Percentiles rank a stretch among this genome's conserved stretches.
Conservation (phyloP, 352 stramenopile genomes). For the Thalassiosira exigua region DNA sequence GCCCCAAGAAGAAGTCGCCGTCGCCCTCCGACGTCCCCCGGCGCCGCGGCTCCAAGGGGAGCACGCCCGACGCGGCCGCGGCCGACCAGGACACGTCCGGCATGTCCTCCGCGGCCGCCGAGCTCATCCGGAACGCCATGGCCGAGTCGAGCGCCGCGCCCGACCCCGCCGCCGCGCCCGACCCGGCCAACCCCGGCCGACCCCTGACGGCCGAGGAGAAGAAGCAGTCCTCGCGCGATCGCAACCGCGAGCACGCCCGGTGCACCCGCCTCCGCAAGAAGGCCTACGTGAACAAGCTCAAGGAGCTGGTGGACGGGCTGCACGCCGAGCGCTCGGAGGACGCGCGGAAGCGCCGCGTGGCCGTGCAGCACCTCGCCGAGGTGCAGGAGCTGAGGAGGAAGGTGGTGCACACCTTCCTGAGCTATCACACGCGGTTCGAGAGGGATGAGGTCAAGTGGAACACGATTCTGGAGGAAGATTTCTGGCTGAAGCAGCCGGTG, state of each 20-base stretch:
- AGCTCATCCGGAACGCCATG: slow-evolving; percentile 24
- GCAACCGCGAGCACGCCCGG: slow-evolving; percentile 78
- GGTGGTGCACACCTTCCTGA: slow-evolving; percentile 76
- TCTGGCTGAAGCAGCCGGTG: slow-evolving; percentile 80
- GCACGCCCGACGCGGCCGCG: slow-evolving; percentile 7
- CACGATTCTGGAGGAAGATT: slow-evolving; percentile 76
- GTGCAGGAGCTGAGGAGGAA: slow-evolving; percentile 70
- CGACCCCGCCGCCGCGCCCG: not conserved
- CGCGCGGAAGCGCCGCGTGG: slow-evolving; percentile 69
- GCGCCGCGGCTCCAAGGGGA: not conserved
- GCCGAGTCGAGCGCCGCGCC: slow-evolving; percentile 12
- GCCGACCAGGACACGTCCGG: slow-evolving; percentile 8
- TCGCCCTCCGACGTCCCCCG: not conserved
- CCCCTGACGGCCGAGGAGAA: slow-evolving; percentile 58
- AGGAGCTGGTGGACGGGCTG: slow-evolving; percentile 80
- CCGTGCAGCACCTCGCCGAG: slow-evolving; percentile 74
- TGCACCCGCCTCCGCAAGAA: slow-evolving; percentile 83
- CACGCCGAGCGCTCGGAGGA: slow-evolving; percentile 79
- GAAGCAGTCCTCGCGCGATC: slow-evolving; percentile 69
- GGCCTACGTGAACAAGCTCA: slow-evolving; percentile 81
- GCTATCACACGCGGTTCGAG: slow-evolving; percentile 69
- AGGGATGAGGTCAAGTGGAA: slow-evolving; percentile 68
- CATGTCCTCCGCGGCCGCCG: slow-evolving; percentile 17
- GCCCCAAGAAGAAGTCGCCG: not conserved
- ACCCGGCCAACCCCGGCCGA: not conserved